phyloP scores from a whole-genome alignment of 2,329 filamentous ascomycete genomes.

The Neonectria sp. region DNA sequence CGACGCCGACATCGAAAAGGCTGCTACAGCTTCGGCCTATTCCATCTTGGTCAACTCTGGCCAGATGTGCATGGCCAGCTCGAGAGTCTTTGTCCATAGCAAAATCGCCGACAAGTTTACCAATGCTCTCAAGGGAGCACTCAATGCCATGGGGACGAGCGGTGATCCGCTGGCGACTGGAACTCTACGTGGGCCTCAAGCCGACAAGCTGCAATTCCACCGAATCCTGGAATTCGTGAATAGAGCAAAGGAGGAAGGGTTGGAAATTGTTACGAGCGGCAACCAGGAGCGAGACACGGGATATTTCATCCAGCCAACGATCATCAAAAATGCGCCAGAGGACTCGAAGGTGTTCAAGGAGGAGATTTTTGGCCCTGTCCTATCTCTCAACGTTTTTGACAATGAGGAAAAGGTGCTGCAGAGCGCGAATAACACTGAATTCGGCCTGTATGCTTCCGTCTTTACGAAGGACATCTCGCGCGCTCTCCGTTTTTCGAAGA shows the following conservation, averaged over 20 bases:
- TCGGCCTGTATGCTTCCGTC: slow-evolving; percentile 69
- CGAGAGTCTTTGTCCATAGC: slow-evolving; percentile 70
- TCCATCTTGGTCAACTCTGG: slow-evolving; percentile 68
- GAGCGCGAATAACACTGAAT: slow-evolving; percentile 61
- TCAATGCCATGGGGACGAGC: slow-evolving; percentile 5
- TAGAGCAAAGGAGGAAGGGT: slow-evolving; percentile 34
- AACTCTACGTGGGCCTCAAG: slow-evolving; percentile 30
- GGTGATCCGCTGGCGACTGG: slow-evolving; percentile 22
- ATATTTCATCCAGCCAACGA: slow-evolving; percentile 32
- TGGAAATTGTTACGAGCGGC: slow-evolving; percentile 23
- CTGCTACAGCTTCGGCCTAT: slow-evolving; percentile 63
- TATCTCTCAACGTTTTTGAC: slow-evolving; percentile 65
- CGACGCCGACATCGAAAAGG: slow-evolving; percentile 56
- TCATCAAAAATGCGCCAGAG: slow-evolving; percentile 42
- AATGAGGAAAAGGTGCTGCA: slow-evolving; percentile 51
- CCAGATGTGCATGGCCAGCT: slow-evolving; percentile 73
- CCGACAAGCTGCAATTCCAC: slow-evolving; percentile 28
- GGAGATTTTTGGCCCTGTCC: slow-evolving; percentile 76
- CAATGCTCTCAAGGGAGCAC: slow-evolving; percentile 12
- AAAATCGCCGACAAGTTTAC: slow-evolving; percentile 54
- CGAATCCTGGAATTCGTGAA: slow-evolving; percentile 13
- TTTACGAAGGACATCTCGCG: slow-evolving; percentile 68
- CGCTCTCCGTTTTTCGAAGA: slow-evolving; percentile 62
- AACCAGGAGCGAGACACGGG: no score
- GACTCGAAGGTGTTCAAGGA: slow-evolving; percentile 66